Conservation (phyloP, 2,329 filamentous ascomycete genomes). For the Monosporascus sp. region DNA sequence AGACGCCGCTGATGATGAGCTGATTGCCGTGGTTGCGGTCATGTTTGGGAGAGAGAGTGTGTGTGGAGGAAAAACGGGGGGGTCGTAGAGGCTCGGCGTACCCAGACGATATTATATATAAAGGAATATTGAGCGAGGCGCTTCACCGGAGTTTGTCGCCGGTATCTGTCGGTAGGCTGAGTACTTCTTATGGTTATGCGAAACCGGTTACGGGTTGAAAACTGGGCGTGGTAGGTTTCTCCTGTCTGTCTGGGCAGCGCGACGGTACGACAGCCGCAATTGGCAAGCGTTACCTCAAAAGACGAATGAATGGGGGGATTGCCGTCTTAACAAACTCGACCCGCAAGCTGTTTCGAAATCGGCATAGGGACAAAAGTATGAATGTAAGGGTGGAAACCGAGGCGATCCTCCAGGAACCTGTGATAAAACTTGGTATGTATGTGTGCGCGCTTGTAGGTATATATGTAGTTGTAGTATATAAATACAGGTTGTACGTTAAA, state of each 20-base stretch:
- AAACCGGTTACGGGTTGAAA: too few relatives aligned
- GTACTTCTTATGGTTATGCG: too few relatives aligned
- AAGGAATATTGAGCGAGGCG: not conserved
- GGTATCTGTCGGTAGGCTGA: too few relatives aligned
- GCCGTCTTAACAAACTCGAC: slow-evolving; percentile 25
- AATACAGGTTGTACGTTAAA: too few relatives aligned
- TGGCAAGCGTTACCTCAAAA: not conserved
- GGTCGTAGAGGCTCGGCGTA: slow-evolving; percentile 21
- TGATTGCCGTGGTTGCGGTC: slow-evolving; percentile 53
- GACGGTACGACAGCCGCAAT: slow-evolving; percentile 1
- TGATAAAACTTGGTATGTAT: too few relatives aligned
- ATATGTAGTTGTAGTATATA: too few relatives aligned
- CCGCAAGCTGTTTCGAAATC: slow-evolving; percentile 26
- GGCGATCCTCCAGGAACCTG: not conserved
- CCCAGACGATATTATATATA: slow-evolving; percentile 16
- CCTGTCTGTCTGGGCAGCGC: slow-evolving; percentile 6
- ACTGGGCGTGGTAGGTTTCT: slow-evolving; percentile 5
- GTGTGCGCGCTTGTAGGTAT: too few relatives aligned
- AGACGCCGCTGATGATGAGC: slow-evolving; percentile 49
- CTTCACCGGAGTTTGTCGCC: too few relatives aligned
- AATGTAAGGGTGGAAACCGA: slow-evolving; percentile 1
- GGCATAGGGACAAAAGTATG: slow-evolving; percentile 4
- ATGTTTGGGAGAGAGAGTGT: slow-evolving; percentile 30
- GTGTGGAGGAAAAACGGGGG: slow-evolving; percentile 21
- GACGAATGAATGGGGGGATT: slow-evolving; percentile 5